phyloP scores from a whole-genome alignment of 148 eudicot genomes.

The Rhododendron kiyosumense region DNA sequence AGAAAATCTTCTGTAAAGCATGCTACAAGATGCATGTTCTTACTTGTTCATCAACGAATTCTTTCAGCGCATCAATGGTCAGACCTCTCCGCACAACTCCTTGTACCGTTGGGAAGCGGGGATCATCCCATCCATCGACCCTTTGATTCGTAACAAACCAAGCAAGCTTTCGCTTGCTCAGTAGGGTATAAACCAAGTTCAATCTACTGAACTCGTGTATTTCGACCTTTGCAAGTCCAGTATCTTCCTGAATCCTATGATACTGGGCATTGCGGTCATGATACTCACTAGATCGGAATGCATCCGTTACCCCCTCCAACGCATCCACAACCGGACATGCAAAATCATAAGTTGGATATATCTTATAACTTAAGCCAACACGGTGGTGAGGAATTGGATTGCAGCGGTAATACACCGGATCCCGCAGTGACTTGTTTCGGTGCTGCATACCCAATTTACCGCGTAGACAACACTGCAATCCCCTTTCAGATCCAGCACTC shows the following conservation, averaged over 20 bases:
- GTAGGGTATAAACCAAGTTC: constrained; percentile 95
- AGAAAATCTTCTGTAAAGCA: not conserved
- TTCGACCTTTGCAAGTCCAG: constrained; percentile 67
- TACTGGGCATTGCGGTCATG: constrained; percentile 99
- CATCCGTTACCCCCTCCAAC: constrained; percentile 83
- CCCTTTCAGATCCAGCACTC: too few relatives aligned
- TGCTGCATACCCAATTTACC: constrained; percentile 98
- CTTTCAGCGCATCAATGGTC: constrained; percentile 77
- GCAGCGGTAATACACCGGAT: constrained; percentile 93
- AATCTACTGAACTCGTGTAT: constrained; percentile 86
- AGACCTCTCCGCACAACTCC: constrained; percentile 95
- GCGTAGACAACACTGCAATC: constrained; percentile 22
- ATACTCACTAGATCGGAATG: constrained; percentile 93
- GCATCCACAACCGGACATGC: constrained; percentile 97
- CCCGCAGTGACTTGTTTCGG: constrained; percentile 88
- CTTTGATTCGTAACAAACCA: constrained; percentile 49
- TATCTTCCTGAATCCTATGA: constrained; percentile 78
- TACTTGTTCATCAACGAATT: constrained; percentile 91
- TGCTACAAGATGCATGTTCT: not conserved
- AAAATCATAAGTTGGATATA: constrained; percentile 95
- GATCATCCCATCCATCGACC: constrained; percentile 69
- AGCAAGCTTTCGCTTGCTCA: constrained; percentile 37
- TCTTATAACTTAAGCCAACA: constrained; percentile 76
- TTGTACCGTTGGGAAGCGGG: constrained; percentile 96
- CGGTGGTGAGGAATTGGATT: constrained; percentile 87